Conservation (phyloP, 176 grass and related monocot genomes). For the Hordeum marinum region DNA sequence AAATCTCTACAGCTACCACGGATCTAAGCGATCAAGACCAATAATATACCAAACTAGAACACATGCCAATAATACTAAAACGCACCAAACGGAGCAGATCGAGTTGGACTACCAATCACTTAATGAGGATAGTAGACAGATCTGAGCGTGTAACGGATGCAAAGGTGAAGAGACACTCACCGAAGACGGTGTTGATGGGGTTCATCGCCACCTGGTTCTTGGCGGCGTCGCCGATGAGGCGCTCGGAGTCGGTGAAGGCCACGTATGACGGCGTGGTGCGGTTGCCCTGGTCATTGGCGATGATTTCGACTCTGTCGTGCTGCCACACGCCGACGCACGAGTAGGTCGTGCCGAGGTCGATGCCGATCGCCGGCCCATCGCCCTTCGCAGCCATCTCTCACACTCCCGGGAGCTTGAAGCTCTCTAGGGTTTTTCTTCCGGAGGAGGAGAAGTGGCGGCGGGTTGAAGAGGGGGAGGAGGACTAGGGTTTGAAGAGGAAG, state of each 20-base stretch:
- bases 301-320: slow-evolving; percentile 94
- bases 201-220: slow-evolving; percentile 84
- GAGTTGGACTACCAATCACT: background rate
- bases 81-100: background rate
- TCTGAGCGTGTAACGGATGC: background rate
- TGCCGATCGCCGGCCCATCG: slow-evolving; percentile 87
- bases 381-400: slow-evolving; percentile 49
- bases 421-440: background rate
- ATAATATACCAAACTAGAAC: background rate
- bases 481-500: slow-evolving; percentile 46
- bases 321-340: slow-evolving; percentile 98
- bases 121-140: background rate
- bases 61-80: background rate
- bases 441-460: slow-evolving; percentile 12
- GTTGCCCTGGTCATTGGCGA: slow-evolving; percentile 96
- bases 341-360: slow-evolving; percentile 96
- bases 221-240: slow-evolving; percentile 59
- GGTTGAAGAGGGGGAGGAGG: background rate
- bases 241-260: slow-evolving; percentile 82
- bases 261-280: slow-evolving; percentile 94
- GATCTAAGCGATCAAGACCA: background rate
- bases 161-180: slow-evolving; percentile 20
- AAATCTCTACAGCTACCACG: background rate
- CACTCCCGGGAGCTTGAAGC: background rate
- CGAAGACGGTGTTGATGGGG: slow-evolving; percentile 74